These are phyloP conservation scores for Trypanosoma mega DNA, from an alignment of 208 protist species.

Conservation along the genomic window DNA sequence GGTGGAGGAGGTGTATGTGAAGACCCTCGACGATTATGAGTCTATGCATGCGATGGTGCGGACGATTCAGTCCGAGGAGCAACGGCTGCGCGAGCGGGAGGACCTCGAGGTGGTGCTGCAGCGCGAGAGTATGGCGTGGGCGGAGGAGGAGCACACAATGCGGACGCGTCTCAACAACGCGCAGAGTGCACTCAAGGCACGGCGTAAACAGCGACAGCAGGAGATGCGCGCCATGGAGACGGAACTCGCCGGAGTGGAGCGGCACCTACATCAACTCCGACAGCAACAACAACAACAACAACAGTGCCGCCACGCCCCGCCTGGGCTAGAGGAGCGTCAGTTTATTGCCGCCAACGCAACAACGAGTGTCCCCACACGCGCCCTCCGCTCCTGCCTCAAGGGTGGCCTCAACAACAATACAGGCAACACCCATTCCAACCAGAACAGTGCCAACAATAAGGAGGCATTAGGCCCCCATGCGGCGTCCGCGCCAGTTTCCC, in stretches of 20 bases:
- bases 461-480: not conserved
- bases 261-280: conserved; percentile 44
- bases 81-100: conserved; percentile 48
- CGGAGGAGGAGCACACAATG: conserved; percentile 78
- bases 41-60: conserved; percentile 73
- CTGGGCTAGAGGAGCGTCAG: conserved; percentile 29
- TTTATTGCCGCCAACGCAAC: conserved; percentile 46
- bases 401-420: conserved; percentile 1
- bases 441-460: conserved; percentile 5
- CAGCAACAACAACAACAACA: conserved; percentile 38
- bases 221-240: conserved; percentile 62
- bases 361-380: conserved; percentile 34
- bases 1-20: conserved; percentile 70
- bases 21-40: conserved; percentile 83
- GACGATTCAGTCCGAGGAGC: conserved; percentile 75
- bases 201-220: conserved; percentile 41
- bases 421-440: not conserved
- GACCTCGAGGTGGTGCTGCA: conserved; percentile 69
- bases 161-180: conserved; percentile 52
- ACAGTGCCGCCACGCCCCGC: conserved; percentile 21
- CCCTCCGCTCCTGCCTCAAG: conserved; percentile 61
- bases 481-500: conserved; percentile 49
- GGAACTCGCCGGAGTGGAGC: conserved; percentile 49
- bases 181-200: conserved; percentile 47
- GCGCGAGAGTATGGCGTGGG: conserved; percentile 67